phyloP scores from a whole-genome alignment of 768 basidiomycete genomes.

The Ramaria sp. region DNA sequence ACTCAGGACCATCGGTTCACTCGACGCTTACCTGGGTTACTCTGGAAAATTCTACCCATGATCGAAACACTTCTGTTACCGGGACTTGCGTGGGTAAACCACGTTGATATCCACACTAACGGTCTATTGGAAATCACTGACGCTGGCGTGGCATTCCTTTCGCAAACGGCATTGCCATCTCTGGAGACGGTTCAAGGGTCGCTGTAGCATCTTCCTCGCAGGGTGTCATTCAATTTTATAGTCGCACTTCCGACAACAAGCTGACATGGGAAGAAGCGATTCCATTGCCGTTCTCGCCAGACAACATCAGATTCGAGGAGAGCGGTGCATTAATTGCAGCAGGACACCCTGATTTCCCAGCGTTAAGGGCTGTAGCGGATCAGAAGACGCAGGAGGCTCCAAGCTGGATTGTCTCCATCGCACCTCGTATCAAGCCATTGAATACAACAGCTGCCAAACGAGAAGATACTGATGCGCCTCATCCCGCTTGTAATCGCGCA shows the following conservation, averaged over 20 bases:
- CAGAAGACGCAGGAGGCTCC: conserved; percentile 33
- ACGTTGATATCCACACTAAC: conserved; percentile 24
- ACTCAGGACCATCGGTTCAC: conserved; percentile 65
- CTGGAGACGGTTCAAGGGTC: conserved; percentile 35
- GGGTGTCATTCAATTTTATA: conserved; percentile 39
- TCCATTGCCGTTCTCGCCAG: conserved; percentile 46
- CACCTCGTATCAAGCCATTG: conserved; percentile 25
- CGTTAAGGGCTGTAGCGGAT: conserved; percentile 34
- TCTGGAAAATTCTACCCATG: conserved; percentile 43
- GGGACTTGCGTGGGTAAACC: conserved; percentile 50
- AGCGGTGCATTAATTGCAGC: conserved; percentile 40
- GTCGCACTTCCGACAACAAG: conserved; percentile 35
- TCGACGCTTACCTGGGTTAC: conserved; percentile 38
- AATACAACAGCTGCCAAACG: neutral
- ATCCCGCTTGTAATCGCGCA: conserved; percentile 35
- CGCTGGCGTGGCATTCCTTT: conserved; percentile 45
- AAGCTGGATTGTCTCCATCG: conserved; percentile 50
- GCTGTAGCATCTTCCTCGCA: conserved; percentile 49
- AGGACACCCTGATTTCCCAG: conserved; percentile 57
- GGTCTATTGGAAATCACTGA: conserved; percentile 16
- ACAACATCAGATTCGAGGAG: conserved; percentile 50
- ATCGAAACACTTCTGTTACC: conserved; percentile 45
- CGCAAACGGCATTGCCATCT: conserved; percentile 59
- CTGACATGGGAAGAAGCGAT: conserved; percentile 31
- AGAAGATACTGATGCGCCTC: conserved; percentile 36